Percentiles rank a stretch among this genome's conserved stretches.
Evolutionary conservation across 257 asterid species (phyloP).

Genomic region (Jasminum sambac): DNA sequence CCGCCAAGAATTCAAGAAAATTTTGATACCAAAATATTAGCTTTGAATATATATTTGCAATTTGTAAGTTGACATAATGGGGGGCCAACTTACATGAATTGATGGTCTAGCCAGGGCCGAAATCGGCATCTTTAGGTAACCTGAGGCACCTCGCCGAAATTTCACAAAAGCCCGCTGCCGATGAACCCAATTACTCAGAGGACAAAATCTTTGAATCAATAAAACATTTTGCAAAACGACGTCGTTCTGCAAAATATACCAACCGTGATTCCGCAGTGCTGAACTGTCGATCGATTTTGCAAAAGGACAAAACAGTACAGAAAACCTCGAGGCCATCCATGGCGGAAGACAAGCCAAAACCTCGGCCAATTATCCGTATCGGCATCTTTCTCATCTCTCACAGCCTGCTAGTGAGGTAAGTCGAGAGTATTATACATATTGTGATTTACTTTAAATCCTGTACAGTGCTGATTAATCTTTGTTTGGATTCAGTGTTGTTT

Average conservation of each 20-base stretch:
- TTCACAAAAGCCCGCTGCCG: too few relatives aligned
- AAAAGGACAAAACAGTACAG: neutral
- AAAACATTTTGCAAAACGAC: neutral
- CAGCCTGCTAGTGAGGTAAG: slow-evolving; percentile 66
- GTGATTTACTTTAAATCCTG: neutral
- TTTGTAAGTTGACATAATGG: too few relatives aligned
- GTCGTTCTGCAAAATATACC: neutral
- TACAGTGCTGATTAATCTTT: slow-evolving; percentile 20
- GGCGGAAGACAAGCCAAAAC: slow-evolving; percentile 66
- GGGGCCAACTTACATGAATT: too few relatives aligned
- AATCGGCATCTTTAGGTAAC: too few relatives aligned
- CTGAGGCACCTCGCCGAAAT: too few relatives aligned
- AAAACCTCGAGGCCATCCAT: slow-evolving; percentile 35
- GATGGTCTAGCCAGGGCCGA: too few relatives aligned
- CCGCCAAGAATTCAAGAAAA: too few relatives aligned
- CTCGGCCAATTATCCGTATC: slow-evolving; percentile 81
- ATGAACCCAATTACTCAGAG: neutral
- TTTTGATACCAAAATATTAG: too few relatives aligned
- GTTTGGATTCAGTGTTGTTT: slow-evolving; percentile 58
- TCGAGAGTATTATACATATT: slow-evolving; percentile 1
- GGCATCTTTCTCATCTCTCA: slow-evolving; percentile 74
- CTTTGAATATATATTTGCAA: too few relatives aligned
- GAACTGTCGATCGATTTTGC: neutral
- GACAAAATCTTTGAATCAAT: neutral
- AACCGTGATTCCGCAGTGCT: neutral